These are phyloP conservation scores for Gomphus sp. DNA, from an alignment of 1,284 basidiomycete species.

Conservation along the genomic window DNA sequence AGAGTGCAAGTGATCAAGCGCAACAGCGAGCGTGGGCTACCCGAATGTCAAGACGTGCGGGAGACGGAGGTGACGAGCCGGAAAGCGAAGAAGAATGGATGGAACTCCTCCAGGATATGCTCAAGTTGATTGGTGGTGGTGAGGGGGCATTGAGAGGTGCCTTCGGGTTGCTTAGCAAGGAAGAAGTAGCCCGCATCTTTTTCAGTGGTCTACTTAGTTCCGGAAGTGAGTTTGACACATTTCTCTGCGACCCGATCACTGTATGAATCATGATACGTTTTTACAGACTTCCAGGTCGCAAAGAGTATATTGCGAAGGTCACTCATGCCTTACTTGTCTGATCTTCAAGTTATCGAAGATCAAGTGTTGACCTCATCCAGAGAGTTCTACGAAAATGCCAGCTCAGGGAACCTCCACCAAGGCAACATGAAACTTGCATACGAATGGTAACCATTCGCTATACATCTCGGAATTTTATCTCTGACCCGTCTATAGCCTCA, in stretches of 20 bases:
- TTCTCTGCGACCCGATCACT: constrained; percentile 1
- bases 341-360: constrained; percentile 51
- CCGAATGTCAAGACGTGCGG: constrained; percentile 71
- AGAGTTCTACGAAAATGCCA: constrained; percentile 91
- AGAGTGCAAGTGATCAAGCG: constrained; percentile 51
- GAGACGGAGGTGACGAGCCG: constrained; percentile 44
- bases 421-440: constrained; percentile 95
- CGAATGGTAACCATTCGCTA: constrained; percentile 61
- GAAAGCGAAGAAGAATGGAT: constrained; percentile 72
- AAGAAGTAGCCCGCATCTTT: constrained; percentile 73
- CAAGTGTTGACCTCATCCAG: constrained; percentile 73
- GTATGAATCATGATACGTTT: neutral
- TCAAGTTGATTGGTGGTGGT: constrained; percentile 62
- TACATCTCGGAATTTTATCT: neutral
- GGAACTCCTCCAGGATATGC: constrained; percentile 81
- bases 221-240: constrained; percentile 60
- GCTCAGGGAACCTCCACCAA: constrained; percentile 80
- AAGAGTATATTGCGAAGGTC: constrained; percentile 51
- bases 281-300: constrained; percentile 71
- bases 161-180: constrained; percentile 63
- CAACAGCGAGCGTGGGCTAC: constrained; percentile 84
- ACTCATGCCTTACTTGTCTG: constrained; percentile 30
- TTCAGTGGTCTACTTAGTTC: constrained; percentile 76
- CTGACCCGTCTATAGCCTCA: constrained; percentile 42
- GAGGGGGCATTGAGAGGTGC: constrained; percentile 60